phyloP scores from a whole-genome alignment of 768 basidiomycete species.

The Hygrocybe punicea region DNA sequence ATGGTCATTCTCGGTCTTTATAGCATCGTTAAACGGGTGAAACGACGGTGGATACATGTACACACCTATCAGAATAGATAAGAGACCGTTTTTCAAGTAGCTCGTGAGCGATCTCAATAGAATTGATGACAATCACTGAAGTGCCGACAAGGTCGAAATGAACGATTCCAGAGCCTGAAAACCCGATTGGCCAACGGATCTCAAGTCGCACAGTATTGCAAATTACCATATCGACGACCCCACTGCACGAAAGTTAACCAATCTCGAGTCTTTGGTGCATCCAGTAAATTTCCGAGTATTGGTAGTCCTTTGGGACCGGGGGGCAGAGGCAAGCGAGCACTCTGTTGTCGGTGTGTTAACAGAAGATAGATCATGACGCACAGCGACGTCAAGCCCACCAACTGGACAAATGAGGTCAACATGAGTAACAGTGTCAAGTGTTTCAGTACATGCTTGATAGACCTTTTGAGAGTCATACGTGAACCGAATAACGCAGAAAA shows the following conservation, averaged over 20 bases:
- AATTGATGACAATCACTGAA: slow-evolving; percentile 38
- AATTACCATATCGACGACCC: slow-evolving; percentile 19
- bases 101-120: slow-evolving; percentile 34
- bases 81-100: slow-evolving; percentile 41
- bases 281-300: slow-evolving; percentile 24
- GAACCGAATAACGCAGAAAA: no score
- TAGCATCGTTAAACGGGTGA: not conserved
- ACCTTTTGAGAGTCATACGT: no score
- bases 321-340: slow-evolving; percentile 15
- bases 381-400: no score
- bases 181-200: not conserved
- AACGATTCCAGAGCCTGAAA: slow-evolving; percentile 31
- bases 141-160: slow-evolving; percentile 29
- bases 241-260: slow-evolving; percentile 22
- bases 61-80: slow-evolving; percentile 41
- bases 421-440: no score
- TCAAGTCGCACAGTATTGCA: not conserved
- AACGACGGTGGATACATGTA: not conserved
- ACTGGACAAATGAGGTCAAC: no score
- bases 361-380: no score
- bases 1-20: slow-evolving; percentile 29
- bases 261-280: slow-evolving; percentile 16
- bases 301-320: slow-evolving; percentile 26
- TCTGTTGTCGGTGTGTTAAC: not conserved
- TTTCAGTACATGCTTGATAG: no score